Percentiles rank a stretch among this genome's conserved stretches.
These are phyloP conservation scores for Henckelia pumila DNA, from an alignment of 257 asterid genomes.

Conservation along the genomic window DNA sequence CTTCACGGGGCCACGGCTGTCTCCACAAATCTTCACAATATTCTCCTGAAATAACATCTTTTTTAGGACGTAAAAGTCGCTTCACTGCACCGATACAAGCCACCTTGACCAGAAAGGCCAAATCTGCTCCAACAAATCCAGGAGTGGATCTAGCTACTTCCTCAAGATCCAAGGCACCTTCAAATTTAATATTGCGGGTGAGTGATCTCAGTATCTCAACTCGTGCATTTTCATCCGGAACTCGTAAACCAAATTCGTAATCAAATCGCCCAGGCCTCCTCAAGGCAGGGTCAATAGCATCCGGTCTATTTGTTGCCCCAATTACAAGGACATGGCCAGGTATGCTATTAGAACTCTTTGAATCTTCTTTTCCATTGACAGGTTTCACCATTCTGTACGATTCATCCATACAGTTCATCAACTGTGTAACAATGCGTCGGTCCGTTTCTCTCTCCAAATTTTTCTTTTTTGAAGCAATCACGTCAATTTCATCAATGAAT, in stretches of 20 bases:
- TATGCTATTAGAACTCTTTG: slow-evolving; percentile 33
- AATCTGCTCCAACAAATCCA: slow-evolving; percentile 93
- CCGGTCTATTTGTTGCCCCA: slow-evolving; percentile 91
- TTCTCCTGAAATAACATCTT: slow-evolving; percentile 34
- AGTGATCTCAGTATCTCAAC: slow-evolving; percentile 62
- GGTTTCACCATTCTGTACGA: slow-evolving; percentile 45
- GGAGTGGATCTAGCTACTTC: slow-evolving; percentile 83
- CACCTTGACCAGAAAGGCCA: slow-evolving; percentile 59
- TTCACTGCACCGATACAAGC: slow-evolving; percentile 87
- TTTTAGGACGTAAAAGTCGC: slow-evolving; percentile 57
- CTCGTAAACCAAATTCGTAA: slow-evolving; percentile 65
- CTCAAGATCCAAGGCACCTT: slow-evolving; percentile 73
- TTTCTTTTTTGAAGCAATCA: slow-evolving; percentile 88
- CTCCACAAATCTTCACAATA: slow-evolving; percentile 64
- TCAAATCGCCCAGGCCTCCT: slow-evolving; percentile 97
- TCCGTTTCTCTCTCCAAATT: slow-evolving; percentile 79
- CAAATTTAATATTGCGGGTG: slow-evolving; percentile 57
- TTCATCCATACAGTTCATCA: slow-evolving; percentile 90
- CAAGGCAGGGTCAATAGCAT: slow-evolving; percentile 79
- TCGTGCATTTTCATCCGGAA: slow-evolving; percentile 80
- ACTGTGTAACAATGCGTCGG: slow-evolving; percentile 75
- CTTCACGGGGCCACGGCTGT: slow-evolving; percentile 64
- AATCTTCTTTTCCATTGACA: slow-evolving; percentile 27
- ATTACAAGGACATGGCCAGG: slow-evolving; percentile 77
- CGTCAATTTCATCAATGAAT: slow-evolving; percentile 92